phyloP scores from a whole-genome alignment of 306 rosid species.

The Prosopis cineraria region DNA sequence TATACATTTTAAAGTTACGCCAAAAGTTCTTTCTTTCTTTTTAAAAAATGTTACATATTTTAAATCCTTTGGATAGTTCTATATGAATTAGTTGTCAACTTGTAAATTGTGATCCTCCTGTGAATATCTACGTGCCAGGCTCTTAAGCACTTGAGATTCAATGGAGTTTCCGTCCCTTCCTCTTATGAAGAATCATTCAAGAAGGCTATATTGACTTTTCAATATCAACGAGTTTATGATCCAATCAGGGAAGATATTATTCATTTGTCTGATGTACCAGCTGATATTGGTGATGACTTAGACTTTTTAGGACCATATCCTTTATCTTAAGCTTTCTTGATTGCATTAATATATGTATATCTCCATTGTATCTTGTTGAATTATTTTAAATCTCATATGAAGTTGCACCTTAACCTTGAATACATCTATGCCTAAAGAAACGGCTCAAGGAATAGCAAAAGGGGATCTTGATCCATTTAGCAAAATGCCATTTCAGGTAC shows the following conservation, averaged over 20 bases:
- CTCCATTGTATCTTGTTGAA: slow-evolving; percentile 32
- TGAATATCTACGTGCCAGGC: slow-evolving; percentile 56
- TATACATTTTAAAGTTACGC: neutral
- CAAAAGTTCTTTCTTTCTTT: neutral
- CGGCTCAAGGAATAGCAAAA: slow-evolving; percentile 86
- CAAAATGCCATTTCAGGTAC: slow-evolving; percentile 77
- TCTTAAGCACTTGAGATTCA: slow-evolving; percentile 81
- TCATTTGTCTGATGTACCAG: slow-evolving; percentile 59
- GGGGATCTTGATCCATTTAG: slow-evolving; percentile 92
- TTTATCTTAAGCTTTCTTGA: slow-evolving; percentile 31
- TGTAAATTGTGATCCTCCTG: slow-evolving; percentile 23
- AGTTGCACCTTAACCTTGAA: slow-evolving; percentile 58
- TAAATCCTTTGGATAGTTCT: neutral
- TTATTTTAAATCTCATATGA: slow-evolving; percentile 27
- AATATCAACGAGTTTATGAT: slow-evolving; percentile 82
- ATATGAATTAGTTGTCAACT: slow-evolving; percentile 19
- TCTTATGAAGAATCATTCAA: slow-evolving; percentile 83
- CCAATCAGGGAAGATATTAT: slow-evolving; percentile 67
- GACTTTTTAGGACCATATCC: slow-evolving; percentile 99
- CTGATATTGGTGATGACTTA: slow-evolving; percentile 54
- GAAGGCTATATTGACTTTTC: slow-evolving; percentile 87
- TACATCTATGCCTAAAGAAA: slow-evolving; percentile 67
- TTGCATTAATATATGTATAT: slow-evolving; percentile 7
- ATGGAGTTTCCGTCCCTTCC: slow-evolving; percentile 75
- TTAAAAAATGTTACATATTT: neutral